A percentile compares a stretch with the other conserved stretches of the same genome.
These are phyloP conservation scores for Colletotrichum eleusines DNA, from an alignment of 2,329 filamentous ascomycete species.

Conservation along the genomic window DNA sequence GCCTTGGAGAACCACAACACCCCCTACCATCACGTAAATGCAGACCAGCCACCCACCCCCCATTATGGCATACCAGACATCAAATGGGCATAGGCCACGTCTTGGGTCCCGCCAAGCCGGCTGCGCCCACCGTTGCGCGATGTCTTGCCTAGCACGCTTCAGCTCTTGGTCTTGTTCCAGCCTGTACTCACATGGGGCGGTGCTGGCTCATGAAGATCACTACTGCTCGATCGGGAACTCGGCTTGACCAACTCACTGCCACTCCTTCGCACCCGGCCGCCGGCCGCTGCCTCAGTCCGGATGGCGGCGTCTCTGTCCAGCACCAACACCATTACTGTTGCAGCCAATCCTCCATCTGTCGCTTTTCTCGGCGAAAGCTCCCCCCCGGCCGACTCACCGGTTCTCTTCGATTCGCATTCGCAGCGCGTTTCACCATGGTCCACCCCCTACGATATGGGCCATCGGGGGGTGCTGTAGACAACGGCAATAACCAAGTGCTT, in stretches of 20 bases:
- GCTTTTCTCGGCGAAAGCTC: slow-evolving; percentile 5
- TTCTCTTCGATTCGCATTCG: not conserved
- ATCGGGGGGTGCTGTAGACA: not conserved
- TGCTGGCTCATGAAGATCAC: not conserved
- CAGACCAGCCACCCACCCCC: not conserved
- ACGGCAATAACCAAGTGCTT: not conserved
- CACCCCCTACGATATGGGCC: not conserved
- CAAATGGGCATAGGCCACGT: slow-evolving; percentile 7
- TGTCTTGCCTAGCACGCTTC: slow-evolving; percentile 28
- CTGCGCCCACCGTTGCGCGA: slow-evolving; percentile 12
- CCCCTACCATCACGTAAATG: not conserved
- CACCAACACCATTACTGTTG: not conserved
- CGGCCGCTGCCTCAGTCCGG: slow-evolving; percentile 3
- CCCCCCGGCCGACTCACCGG: not conserved
- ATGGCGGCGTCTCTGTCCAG: not conserved
- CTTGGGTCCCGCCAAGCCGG: slow-evolving; percentile 17
- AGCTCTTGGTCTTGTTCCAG: slow-evolving; percentile 7
- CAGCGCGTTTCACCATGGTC: not conserved
- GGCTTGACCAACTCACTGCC: not conserved
- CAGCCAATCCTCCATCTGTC: not conserved
- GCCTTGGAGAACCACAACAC: not conserved
- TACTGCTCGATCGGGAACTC: not conserved
- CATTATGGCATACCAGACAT: not conserved
- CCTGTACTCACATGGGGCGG: not conserved
- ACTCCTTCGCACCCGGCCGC: not conserved